Evolutionary conservation across 257 asterid species (phyloP), one percentile per base, ranked within the genome.

Genomic region (Vinca minor): DNA sequence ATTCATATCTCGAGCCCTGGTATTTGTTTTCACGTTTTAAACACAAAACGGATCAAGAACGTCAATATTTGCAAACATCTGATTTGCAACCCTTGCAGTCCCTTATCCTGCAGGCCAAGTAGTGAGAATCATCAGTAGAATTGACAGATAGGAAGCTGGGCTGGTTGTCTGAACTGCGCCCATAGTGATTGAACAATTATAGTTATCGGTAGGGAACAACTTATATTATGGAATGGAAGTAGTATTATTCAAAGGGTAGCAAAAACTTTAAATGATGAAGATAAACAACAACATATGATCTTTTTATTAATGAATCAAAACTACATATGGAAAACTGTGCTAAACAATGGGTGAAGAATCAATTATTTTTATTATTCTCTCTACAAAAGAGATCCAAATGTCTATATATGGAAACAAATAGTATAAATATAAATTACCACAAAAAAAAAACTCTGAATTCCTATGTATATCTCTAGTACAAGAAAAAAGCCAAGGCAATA

Each of bases 401-500:
- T 72, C 76, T 56, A 8, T 62, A 62, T 45, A 57, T 20, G n/a
- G 20, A 64, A 59, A 65, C 6, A 25, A 45, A 63, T 45, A 28
- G 4, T 67, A 36, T 42, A 54, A 72, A 74, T 52, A n/a, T n/a
- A n/a, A n/a, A n/a, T n/a, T n/a, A n/a, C n/a, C n/a, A n/a, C n/a
- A n/a, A n/a, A n/a, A n/a, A 69, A 41, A 62, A 32, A 41, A 26
- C 8, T 11, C 44, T 12, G 35, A n/a, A 23, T 53, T 26, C 34
- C 62, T 41, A 12, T 41, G 17, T 34, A 28, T n/a, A n/a, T n/a
- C n/a, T 47, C 71, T 77, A 79, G 50, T 63, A 74, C n/a, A 69
- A 83, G 75, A 46, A 77, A 46, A 77, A 69, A 58, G 87, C 85
- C 42, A 81, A 31, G 70, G 86, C 95, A 73, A 80, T 64, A 26